Evolutionary conservation across 2,329 filamentous ascomycete genomes (phyloP).

Genomic region (Onygenales sp.): DNA sequence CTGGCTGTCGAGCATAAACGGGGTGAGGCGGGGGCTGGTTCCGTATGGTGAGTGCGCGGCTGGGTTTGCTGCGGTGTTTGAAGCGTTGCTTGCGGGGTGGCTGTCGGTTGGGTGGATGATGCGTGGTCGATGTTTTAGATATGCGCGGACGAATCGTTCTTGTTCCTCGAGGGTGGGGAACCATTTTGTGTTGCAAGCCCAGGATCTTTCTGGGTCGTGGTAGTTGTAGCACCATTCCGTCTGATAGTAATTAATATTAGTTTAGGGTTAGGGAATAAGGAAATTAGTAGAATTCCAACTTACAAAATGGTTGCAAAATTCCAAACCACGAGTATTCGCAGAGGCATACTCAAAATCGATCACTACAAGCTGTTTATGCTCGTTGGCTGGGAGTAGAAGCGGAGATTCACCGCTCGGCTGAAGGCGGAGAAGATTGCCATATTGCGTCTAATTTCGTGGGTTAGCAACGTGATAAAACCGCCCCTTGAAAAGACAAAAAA

Average conservation of each 20-base stretch:
- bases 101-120: conserved; percentile 15
- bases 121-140: conserved; percentile 70
- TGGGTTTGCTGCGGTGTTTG: conserved; percentile 5
- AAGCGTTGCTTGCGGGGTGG: conserved; percentile 35
- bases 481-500: conserved; percentile 7
- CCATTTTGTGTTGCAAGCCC: conserved; percentile 55
- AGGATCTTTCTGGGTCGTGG: conserved; percentile 58
- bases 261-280: not conserved
- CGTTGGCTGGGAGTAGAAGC: conserved; percentile 76
- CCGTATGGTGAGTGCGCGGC: conserved; percentile 19
- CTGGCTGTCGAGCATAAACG: conserved; percentile 75
- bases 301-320: conserved; percentile 96
- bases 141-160: conserved; percentile 72
- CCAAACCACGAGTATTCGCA: conserved; percentile 73
- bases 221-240: conserved; percentile 98
- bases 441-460: conserved; percentile 63
- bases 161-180: conserved; percentile 81
- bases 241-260: conserved; percentile 21
- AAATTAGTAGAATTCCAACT: conserved; percentile 17
- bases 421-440: conserved; percentile 86
- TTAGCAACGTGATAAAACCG: conserved; percentile 9
- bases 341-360: conserved; percentile 98
- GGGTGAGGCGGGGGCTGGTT: conserved; percentile 33
- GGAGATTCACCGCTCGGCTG: conserved; percentile 66
- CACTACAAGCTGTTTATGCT: conserved; percentile 91